These are phyloP conservation scores for Flaveria sonorensis DNA, from an alignment of 129 eudicot genomes.

Conservation along the genomic window DNA sequence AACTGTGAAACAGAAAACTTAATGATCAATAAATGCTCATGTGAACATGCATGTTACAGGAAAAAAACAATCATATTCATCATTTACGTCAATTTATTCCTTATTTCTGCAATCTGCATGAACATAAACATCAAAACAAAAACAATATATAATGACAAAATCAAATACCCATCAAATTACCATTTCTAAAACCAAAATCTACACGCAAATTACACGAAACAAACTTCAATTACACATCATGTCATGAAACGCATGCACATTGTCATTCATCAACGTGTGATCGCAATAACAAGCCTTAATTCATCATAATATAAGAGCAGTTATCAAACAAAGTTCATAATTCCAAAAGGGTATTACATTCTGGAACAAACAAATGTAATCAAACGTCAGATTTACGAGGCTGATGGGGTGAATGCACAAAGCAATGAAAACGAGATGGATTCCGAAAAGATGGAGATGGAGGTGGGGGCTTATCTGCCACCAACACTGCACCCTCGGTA, in stretches of 20 bases:
- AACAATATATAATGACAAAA: not conserved
- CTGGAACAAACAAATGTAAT: not conserved
- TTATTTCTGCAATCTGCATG: constrained; percentile 13
- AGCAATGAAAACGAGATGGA: not conserved
- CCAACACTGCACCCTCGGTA: constrained; percentile 7
- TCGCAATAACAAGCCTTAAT: not conserved
- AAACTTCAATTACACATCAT: not conserved
- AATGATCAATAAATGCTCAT: not conserved
- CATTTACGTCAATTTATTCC: not conserved
- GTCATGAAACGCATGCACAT: constrained; percentile 7
- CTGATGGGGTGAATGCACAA: not conserved
- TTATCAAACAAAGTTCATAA: constrained; percentile 1
- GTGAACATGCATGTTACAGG: not conserved
- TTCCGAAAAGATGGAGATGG: not conserved
- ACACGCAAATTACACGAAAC: not conserved
- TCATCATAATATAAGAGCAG: constrained; percentile 12
- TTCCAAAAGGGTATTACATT: not conserved
- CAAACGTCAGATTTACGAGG: not conserved
- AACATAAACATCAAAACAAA: not conserved
- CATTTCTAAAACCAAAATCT: not conserved
- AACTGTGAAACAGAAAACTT: not conserved
- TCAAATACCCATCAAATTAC: no score
- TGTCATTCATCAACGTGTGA: not conserved
- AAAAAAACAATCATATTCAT: constrained; percentile 2
- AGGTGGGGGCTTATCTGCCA: constrained; percentile 17